These are phyloP conservation scores for Aspergillus costaricaensis DNA, from an alignment of 2,329 filamentous ascomycete species.

Conservation along the genomic window DNA sequence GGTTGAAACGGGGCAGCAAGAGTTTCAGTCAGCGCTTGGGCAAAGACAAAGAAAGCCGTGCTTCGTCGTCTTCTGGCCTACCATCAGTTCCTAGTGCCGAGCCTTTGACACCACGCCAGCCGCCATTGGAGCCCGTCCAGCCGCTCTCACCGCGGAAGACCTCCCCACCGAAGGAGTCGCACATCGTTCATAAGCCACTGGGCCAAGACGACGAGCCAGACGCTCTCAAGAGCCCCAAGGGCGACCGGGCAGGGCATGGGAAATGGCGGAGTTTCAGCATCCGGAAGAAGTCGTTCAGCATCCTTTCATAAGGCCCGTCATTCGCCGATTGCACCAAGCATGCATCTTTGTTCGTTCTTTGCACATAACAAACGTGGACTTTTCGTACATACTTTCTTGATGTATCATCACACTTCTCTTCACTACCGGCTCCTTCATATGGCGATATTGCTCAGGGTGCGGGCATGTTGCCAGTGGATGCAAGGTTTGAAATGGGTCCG, in stretches of 20 bases:
- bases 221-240: conserved; percentile 23
- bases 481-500: conserved; percentile 3
- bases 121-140: conserved; percentile 17
- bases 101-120: conserved; percentile 13
- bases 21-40: conserved; percentile 73
- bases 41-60: conserved; percentile 41
- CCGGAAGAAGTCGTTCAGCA: conserved; percentile 48
- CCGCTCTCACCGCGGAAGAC: neutral
- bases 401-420: conserved; percentile 34
- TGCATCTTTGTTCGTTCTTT: conserved; percentile 16
- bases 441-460: conserved; percentile 11
- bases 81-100: conserved; percentile 25
- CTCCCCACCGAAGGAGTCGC: conserved; percentile 1
- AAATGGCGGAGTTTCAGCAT: conserved; percentile 48
- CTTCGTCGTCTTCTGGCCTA: conserved; percentile 33
- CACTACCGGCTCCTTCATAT: conserved; percentile 16
- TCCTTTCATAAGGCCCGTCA: conserved; percentile 24
- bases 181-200: conserved; percentile 12
- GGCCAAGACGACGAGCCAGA: conserved; percentile 24
- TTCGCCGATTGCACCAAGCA: neutral
- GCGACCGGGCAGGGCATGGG: conserved; percentile 22
- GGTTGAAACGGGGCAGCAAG: conserved; percentile 72
- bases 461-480: conserved; percentile 12
- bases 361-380: conserved; percentile 30
- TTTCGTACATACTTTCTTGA: conserved; percentile 28